A percentile compares a stretch with the other conserved stretches of the same genome.
These are phyloP conservation scores for Oryza rufipogon DNA, from an alignment of 176 grass and related monocot species.

Conservation along the genomic window DNA sequence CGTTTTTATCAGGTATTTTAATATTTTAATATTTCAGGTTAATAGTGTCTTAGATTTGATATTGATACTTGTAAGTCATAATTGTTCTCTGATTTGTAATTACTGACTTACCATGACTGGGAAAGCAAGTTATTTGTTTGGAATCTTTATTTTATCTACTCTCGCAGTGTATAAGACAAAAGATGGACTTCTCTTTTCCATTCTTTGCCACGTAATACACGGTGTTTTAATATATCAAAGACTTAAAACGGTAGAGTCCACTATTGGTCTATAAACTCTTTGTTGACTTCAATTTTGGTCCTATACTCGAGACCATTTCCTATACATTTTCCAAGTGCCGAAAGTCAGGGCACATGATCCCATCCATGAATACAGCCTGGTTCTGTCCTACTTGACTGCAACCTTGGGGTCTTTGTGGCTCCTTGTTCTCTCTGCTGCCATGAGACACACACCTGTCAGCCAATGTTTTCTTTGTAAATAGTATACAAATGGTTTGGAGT, in stretches of 20 bases:
- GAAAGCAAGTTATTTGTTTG: not conserved
- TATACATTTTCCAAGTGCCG: not conserved
- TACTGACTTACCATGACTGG: not conserved
- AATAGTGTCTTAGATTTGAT: not conserved
- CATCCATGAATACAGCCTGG: not conserved
- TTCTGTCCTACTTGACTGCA: not conserved
- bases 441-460: not conserved
- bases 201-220: not conserved
- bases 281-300: not conserved
- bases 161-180: not conserved
- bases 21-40: slow-evolving; percentile 1
- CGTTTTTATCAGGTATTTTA: not conserved
- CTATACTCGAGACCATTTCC: not conserved
- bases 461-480: not conserved
- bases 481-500: not conserved
- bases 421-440: not conserved
- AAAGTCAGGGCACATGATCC: not conserved
- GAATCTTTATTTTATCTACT: not conserved
- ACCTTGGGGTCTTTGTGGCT: not conserved
- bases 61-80: not conserved
- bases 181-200: not conserved
- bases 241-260: not conserved
- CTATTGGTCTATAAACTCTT: not conserved
- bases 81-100: slow-evolving; percentile 1
- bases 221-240: not conserved